phyloP scores from a whole-genome alignment of 257 asterid genomes.

The Forsythia suspensa region DNA sequence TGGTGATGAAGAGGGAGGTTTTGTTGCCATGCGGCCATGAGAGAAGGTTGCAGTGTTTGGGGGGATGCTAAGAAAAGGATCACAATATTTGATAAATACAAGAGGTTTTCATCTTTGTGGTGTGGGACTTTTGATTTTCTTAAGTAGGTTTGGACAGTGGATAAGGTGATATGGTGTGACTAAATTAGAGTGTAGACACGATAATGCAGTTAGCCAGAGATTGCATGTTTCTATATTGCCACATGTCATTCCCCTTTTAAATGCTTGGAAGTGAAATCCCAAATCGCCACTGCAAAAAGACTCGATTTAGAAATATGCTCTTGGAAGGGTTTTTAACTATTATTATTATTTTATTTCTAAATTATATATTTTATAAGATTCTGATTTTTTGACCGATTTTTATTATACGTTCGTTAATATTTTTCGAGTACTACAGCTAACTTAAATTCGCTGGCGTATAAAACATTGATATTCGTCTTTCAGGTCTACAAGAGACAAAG shows the following conservation, averaged over 20 bases:
- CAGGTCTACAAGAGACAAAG: too few relatives aligned
- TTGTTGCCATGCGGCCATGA: slow-evolving; percentile 89
- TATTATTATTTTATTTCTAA: too few relatives aligned
- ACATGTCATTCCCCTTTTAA: background rate
- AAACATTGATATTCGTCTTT: too few relatives aligned
- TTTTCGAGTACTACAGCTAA: too few relatives aligned
- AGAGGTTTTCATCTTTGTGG: background rate
- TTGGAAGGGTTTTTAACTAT: too few relatives aligned
- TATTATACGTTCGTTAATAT: too few relatives aligned
- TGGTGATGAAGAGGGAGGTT: slow-evolving; percentile 84
- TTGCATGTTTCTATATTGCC: background rate
- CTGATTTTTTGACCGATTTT: too few relatives aligned
- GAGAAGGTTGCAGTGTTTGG: background rate
- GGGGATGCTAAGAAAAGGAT: background rate
- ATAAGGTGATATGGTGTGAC: background rate
- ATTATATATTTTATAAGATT: too few relatives aligned
- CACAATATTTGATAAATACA: background rate
- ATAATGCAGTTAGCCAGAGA: background rate
- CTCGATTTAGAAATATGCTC: too few relatives aligned
- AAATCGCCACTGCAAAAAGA: too few relatives aligned
- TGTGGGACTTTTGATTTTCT: background rate
- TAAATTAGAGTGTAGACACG: slow-evolving; percentile 15
- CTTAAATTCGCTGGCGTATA: too few relatives aligned
- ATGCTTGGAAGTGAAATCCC: too few relatives aligned
- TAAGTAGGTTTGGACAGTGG: slow-evolving; percentile 6